phyloP scores from a whole-genome alignment of 2,329 filamentous ascomycete genomes.

The Ascochyta rabiei region DNA sequence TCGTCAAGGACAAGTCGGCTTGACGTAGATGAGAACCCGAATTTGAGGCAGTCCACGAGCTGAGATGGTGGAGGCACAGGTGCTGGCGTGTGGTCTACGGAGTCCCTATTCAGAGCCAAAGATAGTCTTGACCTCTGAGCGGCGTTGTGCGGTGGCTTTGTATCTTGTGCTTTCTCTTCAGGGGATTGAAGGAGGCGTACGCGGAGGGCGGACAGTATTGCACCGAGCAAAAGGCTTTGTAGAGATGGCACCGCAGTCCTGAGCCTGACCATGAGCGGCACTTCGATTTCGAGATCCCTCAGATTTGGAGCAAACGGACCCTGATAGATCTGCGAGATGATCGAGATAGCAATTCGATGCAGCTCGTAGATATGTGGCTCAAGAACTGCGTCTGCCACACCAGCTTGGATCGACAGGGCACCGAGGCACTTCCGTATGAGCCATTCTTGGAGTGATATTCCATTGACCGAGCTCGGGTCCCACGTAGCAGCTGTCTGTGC shows the following conservation, averaged over 20 bases:
- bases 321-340: conserved; percentile 68
- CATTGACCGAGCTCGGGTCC: conserved; percentile 55
- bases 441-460: conserved; percentile 66
- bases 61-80: conserved; percentile 64
- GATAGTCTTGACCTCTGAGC: conserved; percentile 41
- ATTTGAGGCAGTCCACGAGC: conserved; percentile 83
- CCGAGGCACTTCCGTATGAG: conserved; percentile 70
- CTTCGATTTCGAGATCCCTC: conserved; percentile 70
- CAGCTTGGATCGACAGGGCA: conserved; percentile 60
- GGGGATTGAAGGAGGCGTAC: conserved; percentile 53
- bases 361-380: conserved; percentile 64
- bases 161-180: conserved; percentile 30
- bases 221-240: conserved; percentile 78
- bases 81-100: conserved; percentile 43
- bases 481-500: conserved; percentile 65
- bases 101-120: conserved; percentile 35
- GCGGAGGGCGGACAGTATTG: conserved; percentile 75
- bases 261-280: conserved; percentile 72
- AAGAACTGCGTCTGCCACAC: conserved; percentile 37
- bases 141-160: conserved; percentile 24
- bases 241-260: conserved; percentile 65
- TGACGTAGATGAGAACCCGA: conserved; percentile 75
- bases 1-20: conserved; percentile 83
- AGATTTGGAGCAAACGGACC: conserved; percentile 67
- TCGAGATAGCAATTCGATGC: conserved; percentile 71